Evolutionary conservation across 805 yeast species (phyloP).

Genomic region (Yarrowia sp.): DNA sequence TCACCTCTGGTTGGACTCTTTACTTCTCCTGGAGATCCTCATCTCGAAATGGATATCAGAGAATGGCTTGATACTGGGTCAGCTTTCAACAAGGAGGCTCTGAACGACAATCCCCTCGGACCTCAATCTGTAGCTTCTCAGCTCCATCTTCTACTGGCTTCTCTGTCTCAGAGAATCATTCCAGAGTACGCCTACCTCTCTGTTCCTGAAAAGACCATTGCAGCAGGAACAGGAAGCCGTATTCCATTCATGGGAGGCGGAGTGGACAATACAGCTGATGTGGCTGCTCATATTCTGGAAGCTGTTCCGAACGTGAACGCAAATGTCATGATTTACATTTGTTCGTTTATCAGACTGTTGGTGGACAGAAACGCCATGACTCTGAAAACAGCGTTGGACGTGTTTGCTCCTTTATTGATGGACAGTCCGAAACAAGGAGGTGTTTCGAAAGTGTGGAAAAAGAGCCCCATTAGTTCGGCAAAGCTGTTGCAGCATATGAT

Average conservation of each 20-base stretch:
- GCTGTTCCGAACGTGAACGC: constrained; percentile 44
- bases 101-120: constrained; percentile 40
- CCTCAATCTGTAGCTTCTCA: constrained; percentile 44
- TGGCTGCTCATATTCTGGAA: constrained; percentile 42
- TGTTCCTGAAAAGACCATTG: constrained; percentile 33
- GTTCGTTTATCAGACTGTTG: constrained; percentile 43
- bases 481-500: constrained; percentile 20
- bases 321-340: constrained; percentile 44
- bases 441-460: constrained; percentile 9
- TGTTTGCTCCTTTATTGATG: constrained; percentile 40
- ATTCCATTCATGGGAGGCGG: constrained; percentile 19
- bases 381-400: constrained; percentile 32
- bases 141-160: constrained; percentile 37
- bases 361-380: constrained; percentile 34
- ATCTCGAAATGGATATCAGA: constrained; percentile 36
- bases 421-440: constrained; percentile 21
- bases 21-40: constrained; percentile 31
- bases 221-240: background rate
- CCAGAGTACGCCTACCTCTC: constrained; percentile 36
- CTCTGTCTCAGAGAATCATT: constrained; percentile 46
- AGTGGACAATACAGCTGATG: constrained; percentile 30
- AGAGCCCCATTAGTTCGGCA: constrained; percentile 4
- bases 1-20: constrained; percentile 27
- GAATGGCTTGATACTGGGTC: constrained; percentile 40
- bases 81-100: constrained; percentile 37